Evolutionary conservation across 164 flowering plant species (phyloP), one percentile per base, ranked within the genome.

Genomic region (Chimonanthus salicifolius): DNA sequence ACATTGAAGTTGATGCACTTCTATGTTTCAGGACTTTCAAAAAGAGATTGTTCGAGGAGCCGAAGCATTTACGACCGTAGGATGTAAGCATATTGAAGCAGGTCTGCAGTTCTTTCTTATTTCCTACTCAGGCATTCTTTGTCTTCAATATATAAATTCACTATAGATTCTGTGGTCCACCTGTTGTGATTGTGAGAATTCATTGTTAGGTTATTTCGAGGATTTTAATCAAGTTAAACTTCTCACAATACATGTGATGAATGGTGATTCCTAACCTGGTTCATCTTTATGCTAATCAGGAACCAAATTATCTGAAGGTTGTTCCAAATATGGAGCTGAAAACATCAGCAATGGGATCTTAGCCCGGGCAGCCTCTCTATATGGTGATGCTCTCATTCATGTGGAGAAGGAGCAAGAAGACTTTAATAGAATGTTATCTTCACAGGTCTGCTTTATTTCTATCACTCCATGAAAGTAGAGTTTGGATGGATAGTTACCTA

Each of bases 371-470:
- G 91, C 98, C 50, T 86, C 94, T 62, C 71, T 91, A 49, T 94
- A 89, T 83, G 99, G 94, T 49, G 97, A 90, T 80, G 92, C 94
- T 73, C 87, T 86, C 50, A 83, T 82, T 76, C 97, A 94, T 76
- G 87, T 88, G 64, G 97, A 90, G 77, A 94, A 90, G 78, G 99
- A 96, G 83, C 94, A 88, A 74, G 99, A 94, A 76, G 98, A 96
- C 75, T 87, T 88, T 49, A 91, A 83, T 77, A 86, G 76, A 71
- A 72, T 85, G 65, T 76, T 90, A 58, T 83, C 83, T 72, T 81
- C 90, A 13, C 97, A 92, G 98, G 99, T 92, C 62, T 47, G 77
- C 67, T 16, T 72, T 51, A 21, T 10, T 45, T 70, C 49, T 45
- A 15, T 63, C 15, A 8, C 7, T 44, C 3, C 20, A 72, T 71